Evolutionary conservation across 805 yeast species (phyloP), one percentile per base, ranked within the genome.

Genomic region (Saccharomyces mikatae): DNA sequence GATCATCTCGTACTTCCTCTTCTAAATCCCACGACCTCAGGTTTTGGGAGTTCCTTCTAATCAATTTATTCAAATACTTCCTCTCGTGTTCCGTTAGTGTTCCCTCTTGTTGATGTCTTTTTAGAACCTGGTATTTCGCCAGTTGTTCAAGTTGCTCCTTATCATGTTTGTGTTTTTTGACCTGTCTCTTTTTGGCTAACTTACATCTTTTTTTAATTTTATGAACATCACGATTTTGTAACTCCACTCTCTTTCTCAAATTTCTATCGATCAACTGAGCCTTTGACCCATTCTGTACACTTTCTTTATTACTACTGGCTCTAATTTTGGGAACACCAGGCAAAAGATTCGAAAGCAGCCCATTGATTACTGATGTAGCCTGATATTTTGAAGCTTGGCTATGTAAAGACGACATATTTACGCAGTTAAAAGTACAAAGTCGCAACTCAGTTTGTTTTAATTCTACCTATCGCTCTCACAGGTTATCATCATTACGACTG

Each of bases 21-120:
- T 74, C 73, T 24, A 64, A 50, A 48, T 72, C 76, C 78, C 80
- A 77, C 17, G 77, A 73, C 54, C 70, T 71, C 11, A 78, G 55
- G 28, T 63, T 67, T 8, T 66, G 60, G 3, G 76, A 65, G 56
- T 79, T 78, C 49, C 62, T 69, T 24, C 68, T 70, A 1, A 74
- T 63, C 4, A 74, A 56, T 50, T 60, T 63, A 52, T 73, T 71
- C 44, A 76, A 52, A 52, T 70, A 70, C 27, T 59, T 61, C 49
- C 68, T 60, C 58, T 76, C 79, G 4, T 63, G 67, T 5, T 57
- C 54, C 1, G 74, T 68, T 46, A 76, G 60, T 3, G 59, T 67
- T 5, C 65, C 68, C 1, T 68, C 58, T 6, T 57, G 54, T 30
- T 62, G 59, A 54, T 75, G 79, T 29, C 64, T 62, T 54, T 68